Conservation (phyloP, 257 asterid species). For the Fraxinus anomala region DNA sequence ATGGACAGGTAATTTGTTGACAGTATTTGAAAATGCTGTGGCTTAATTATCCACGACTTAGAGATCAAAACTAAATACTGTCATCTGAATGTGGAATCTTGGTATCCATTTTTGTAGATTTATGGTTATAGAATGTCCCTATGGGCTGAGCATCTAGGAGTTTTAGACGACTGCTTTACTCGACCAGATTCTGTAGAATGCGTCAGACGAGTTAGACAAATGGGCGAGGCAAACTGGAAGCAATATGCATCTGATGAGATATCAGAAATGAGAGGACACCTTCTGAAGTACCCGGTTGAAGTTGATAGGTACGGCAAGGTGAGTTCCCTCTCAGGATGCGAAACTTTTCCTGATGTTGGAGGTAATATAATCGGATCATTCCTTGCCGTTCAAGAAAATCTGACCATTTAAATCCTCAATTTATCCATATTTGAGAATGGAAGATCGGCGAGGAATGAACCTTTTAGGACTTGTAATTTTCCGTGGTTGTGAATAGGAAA, state of each 20-base stretch:
- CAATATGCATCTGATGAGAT: conserved; percentile 44
- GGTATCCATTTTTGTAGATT: conserved; percentile 38
- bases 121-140: conserved; percentile 68
- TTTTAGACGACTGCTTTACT: conserved; percentile 38
- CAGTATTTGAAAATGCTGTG: background rate
- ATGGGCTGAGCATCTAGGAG: conserved; percentile 73
- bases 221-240: conserved; percentile 57
- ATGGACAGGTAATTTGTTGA: conserved; percentile 41
- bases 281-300: conserved; percentile 60
- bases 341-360: conserved; percentile 69
- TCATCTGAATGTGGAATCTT: background rate
- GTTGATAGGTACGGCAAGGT: conserved; percentile 59
- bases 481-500: background rate
- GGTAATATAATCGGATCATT: conserved; percentile 57
- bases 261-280: conserved; percentile 58
- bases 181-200: conserved; percentile 47
- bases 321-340: conserved; percentile 40
- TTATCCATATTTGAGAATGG: background rate
- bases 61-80: background rate
- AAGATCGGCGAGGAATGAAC: background rate
- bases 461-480: background rate
- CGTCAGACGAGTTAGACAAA: conserved; percentile 42
- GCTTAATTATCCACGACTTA: background rate
- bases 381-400: conserved; percentile 35
- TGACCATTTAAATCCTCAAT: conserved; percentile 25